Conservation (phyloP, 2,329 filamentous ascomycete species). For the Parastagonospora nodorum region DNA sequence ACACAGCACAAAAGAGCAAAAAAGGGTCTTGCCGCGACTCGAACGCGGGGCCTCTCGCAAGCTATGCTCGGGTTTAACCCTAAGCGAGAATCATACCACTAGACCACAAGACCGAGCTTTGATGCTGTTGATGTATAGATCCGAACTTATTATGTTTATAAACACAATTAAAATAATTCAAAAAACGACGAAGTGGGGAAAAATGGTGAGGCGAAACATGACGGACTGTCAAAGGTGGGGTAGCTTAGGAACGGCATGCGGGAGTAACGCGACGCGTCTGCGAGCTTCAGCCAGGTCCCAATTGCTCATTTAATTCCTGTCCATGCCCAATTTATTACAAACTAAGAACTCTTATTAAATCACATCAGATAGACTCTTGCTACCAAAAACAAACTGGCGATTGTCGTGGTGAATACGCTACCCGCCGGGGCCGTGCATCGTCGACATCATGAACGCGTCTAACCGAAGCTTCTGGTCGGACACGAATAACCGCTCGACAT, state of each 20-base stretch:
- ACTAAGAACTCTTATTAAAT: too few species aligned
- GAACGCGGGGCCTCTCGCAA: constrained; percentile 10
- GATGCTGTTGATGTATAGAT: too few species aligned
- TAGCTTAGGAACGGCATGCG: background rate
- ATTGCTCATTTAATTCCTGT: too few species aligned
- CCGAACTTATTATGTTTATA: too few species aligned
- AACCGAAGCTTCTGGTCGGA: background rate
- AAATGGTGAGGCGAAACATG: background rate
- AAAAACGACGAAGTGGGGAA: background rate
- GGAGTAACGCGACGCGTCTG: background rate
- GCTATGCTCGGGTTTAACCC: constrained; percentile 45
- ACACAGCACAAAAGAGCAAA: background rate
- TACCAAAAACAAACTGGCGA: background rate
- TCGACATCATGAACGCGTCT: constrained; percentile 11
- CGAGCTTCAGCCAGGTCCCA: too few species aligned
- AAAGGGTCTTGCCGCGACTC: constrained; percentile 9
- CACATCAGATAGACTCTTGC: background rate
- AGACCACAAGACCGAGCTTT: too few species aligned
- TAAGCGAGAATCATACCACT: constrained; percentile 59
- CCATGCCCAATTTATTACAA: background rate
- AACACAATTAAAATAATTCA: background rate
- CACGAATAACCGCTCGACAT: too few species aligned
- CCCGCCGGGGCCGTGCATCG: constrained; percentile 7
- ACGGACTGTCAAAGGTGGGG: background rate
- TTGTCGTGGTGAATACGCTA: constrained; percentile 6